Percentiles rank a stretch among this genome's conserved stretches.
phyloP scores from a whole-genome alignment of 805 yeast species.

The Metschnikowia peoriensis region DNA sequence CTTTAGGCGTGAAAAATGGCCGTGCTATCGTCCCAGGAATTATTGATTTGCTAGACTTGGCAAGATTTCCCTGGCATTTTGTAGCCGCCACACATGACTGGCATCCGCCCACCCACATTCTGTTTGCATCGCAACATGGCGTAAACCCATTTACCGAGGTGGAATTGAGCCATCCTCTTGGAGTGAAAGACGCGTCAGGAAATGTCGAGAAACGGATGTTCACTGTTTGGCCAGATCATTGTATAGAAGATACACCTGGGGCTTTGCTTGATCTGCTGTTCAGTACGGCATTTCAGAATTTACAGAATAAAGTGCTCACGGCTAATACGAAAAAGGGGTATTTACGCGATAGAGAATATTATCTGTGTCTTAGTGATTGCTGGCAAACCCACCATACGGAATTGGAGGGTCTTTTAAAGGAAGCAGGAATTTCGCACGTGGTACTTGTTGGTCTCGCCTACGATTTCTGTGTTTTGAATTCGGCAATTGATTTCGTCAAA shows the following conservation, averaged over 20 bases:
- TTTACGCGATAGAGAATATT: slow-evolving; percentile 72
- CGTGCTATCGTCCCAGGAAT: slow-evolving; percentile 54
- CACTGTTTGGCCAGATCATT: slow-evolving; percentile 88
- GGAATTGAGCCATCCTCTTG: slow-evolving; percentile 50
- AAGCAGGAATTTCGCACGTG: slow-evolving; percentile 54
- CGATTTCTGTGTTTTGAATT: slow-evolving; percentile 80
- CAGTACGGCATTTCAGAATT: slow-evolving; percentile 28
- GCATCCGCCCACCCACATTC: slow-evolving; percentile 79
- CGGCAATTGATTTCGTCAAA: slow-evolving; percentile 66
- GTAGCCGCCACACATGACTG: slow-evolving; percentile 80
- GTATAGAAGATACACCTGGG: slow-evolving; percentile 72
- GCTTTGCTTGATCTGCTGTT: slow-evolving; percentile 58
- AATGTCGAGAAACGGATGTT: slow-evolving; percentile 32
- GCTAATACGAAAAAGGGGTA: slow-evolving; percentile 66
- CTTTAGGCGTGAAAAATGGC: slow-evolving; percentile 72
- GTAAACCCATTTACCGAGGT: slow-evolving; percentile 50
- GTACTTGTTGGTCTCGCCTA: slow-evolving; percentile 80
- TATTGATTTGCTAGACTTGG: slow-evolving; percentile 39
- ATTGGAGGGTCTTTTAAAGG: slow-evolving; percentile 46
- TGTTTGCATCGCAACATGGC: slow-evolving; percentile 73
- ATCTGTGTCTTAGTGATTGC: slow-evolving; percentile 80
- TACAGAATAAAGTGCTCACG: slow-evolving; percentile 35
- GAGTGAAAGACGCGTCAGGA: slow-evolving; percentile 23
- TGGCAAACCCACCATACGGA: slow-evolving; percentile 76
- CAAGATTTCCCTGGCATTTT: slow-evolving; percentile 52